Evolutionary conservation across 2,329 filamentous ascomycete species (phyloP).

Genomic region (Diaporthe caulivora): DNA sequence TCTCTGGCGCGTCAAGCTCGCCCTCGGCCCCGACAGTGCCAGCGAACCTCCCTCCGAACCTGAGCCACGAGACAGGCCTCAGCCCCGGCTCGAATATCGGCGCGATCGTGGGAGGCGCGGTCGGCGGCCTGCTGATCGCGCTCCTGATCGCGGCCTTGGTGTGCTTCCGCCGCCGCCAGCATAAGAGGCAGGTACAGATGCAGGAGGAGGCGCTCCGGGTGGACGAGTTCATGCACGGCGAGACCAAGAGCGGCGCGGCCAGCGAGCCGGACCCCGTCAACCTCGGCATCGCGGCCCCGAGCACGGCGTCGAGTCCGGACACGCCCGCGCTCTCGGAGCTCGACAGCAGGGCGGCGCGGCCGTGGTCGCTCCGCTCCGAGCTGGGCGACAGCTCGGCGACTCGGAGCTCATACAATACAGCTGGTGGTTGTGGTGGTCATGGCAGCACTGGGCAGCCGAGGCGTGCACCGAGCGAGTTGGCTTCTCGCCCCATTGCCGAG

Average conservation of each 20-base stretch:
- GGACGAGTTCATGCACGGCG: background rate
- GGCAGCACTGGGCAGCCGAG: background rate
- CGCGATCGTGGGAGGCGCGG: slow-evolving; percentile 42
- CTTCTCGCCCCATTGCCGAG: slow-evolving; percentile 27
- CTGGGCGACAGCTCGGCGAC: slow-evolving; percentile 33
- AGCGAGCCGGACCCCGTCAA: slow-evolving; percentile 18
- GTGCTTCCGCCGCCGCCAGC: slow-evolving; percentile 41
- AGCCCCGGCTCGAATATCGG: slow-evolving; percentile 45
- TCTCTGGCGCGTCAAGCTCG: slow-evolving; percentile 20
- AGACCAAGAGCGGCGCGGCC: background rate
- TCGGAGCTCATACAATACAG: background rate
- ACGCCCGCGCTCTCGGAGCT: slow-evolving; percentile 40
- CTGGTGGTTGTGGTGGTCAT: background rate
- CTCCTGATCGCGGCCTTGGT: slow-evolving; percentile 38
- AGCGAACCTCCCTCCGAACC: background rate
- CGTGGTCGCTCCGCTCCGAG: slow-evolving; percentile 44
- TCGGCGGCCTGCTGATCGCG: slow-evolving; percentile 41
- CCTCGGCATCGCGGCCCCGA: slow-evolving; percentile 22
- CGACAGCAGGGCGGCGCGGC: slow-evolving; percentile 40
- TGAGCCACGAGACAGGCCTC: slow-evolving; percentile 33
- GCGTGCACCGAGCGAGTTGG: slow-evolving; percentile 28
- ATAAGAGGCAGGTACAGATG: background rate
- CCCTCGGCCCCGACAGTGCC: slow-evolving; percentile 22
- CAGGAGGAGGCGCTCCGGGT: background rate
- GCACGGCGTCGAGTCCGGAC: slow-evolving; percentile 18